These are phyloP conservation scores for Apiospora aurea DNA, from an alignment of 2,329 filamentous ascomycete genomes.

Conservation along the genomic window DNA sequence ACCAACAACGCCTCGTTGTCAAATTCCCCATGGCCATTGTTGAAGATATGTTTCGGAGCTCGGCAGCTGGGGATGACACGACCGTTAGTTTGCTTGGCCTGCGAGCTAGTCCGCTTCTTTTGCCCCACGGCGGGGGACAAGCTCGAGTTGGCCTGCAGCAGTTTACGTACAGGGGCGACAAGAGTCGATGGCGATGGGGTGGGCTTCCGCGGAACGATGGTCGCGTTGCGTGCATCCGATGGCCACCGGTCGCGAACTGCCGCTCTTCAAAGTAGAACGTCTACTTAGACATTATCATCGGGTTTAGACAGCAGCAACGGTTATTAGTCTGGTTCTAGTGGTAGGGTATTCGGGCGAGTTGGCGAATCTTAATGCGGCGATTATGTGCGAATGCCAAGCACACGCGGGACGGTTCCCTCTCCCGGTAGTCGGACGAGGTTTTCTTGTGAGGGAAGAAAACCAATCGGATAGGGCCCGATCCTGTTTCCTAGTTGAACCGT, in stretches of 20 bases:
- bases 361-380: background rate
- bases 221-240: background rate
- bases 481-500: background rate
- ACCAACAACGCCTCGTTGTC: background rate
- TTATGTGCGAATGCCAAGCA: background rate
- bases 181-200: background rate
- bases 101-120: background rate
- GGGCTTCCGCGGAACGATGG: background rate
- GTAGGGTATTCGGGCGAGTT: background rate
- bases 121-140: background rate
- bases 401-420: background rate
- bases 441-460: background rate
- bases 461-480: background rate
- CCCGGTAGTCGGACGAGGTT: background rate
- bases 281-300: background rate
- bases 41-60: background rate
- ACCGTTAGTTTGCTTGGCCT: background rate
- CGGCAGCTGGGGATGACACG: constrained; percentile 4
- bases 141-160: too few species aligned
- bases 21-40: background rate
- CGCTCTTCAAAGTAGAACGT: background rate
- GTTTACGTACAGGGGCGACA: background rate
- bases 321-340: background rate
- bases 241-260: background rate
- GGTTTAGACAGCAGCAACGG: background rate